Base-by-base conservation (phyloP, 2,329 filamentous ascomycete species). In the Ramichloridium luteum region DNA sequence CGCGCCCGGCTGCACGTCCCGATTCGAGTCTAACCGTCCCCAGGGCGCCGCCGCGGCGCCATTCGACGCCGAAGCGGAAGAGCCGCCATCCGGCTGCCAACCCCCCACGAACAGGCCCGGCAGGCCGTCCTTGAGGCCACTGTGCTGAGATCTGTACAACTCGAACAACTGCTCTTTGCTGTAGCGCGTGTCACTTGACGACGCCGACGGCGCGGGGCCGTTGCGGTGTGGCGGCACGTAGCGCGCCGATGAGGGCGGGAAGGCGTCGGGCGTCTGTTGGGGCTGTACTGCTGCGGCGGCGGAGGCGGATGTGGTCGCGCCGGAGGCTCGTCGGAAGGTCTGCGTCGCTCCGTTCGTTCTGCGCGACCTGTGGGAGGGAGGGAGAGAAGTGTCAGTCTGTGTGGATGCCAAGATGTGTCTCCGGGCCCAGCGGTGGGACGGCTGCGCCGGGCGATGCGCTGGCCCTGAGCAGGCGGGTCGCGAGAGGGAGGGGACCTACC, bases 81-180 rank as follows among this genome's bases (percentile, higher is more conserved):
- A n/a, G n/a, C n/a, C n/a, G n/a, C n/a, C n/a, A 36, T 75, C 72
- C 16, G 85, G 82, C 54, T 83, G 77, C 85, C 85, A 94, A 38
- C 75, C 75, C 34, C 74, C 67, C 46, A 80, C 70, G 51, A 79
- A 86, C 35, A 92, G 67, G 38, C 67, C 65, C 27, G 77, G 68
- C 23, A 84, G 61, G 41, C 77, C 71, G 39, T 70, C 67, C 31
- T 76, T 68, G 25, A 82, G 62, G 40, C 75, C 71, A 32, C 57
- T 58, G 27, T 67, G 63, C 48, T 75, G 69, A 35, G 59, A 57
- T 45, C 70, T 73, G 57, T 74, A 88, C 43, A 93, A 70, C 34
- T 76, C 72, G 36, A 93, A 64, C 40, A 94, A 64, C 43, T 92
- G 74, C 3, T 86, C 81, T 56, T 77, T 82, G 41, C 74, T 74